These are phyloP conservation scores for Knoxdaviesia proteae DNA, from an alignment of 2,329 filamentous ascomycete genomes.

Conservation along the genomic window DNA sequence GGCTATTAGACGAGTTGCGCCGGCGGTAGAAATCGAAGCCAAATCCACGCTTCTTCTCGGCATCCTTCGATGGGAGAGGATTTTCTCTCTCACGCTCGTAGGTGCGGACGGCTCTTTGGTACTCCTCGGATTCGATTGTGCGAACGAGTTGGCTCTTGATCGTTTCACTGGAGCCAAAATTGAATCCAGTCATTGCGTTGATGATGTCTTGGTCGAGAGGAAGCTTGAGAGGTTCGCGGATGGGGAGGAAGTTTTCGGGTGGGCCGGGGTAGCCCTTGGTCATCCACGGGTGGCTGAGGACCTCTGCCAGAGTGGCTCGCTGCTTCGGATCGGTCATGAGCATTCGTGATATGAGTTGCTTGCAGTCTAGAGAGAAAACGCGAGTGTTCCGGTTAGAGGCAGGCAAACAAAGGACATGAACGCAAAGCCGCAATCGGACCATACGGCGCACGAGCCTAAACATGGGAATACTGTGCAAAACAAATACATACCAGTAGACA, in stretches of 20 bases:
- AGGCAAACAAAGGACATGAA: no score
- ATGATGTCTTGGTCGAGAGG: constrained; percentile 71
- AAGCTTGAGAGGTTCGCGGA: constrained; percentile 64
- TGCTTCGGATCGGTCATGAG: constrained; percentile 82
- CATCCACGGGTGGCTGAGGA: constrained; percentile 93
- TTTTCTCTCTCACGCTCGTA: constrained; percentile 45
- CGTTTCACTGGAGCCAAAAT: constrained; percentile 72
- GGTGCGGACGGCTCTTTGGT: constrained; percentile 61
- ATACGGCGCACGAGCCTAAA: background rate
- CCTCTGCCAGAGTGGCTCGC: constrained; percentile 70
- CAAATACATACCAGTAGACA: constrained; percentile 52
- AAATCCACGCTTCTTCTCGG: constrained; percentile 74
- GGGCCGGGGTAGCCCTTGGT: constrained; percentile 71
- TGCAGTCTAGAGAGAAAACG: constrained; percentile 47
- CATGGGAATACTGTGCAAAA: constrained; percentile 3
- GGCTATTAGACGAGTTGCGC: constrained; percentile 70
- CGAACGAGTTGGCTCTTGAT: constrained; percentile 67
- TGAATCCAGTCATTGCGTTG: constrained; percentile 91
- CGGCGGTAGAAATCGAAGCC: constrained; percentile 93
- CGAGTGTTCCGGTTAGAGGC: no score
- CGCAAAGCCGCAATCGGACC: no score
- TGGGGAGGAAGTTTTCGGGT: constrained; percentile 74
- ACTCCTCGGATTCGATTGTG: constrained; percentile 84
- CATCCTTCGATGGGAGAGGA: constrained; percentile 34
- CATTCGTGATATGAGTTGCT: constrained; percentile 82